These are phyloP conservation scores for Dothiorella sarmentorum DNA, from an alignment of 2,329 filamentous ascomycete genomes.

Conservation along the genomic window DNA sequence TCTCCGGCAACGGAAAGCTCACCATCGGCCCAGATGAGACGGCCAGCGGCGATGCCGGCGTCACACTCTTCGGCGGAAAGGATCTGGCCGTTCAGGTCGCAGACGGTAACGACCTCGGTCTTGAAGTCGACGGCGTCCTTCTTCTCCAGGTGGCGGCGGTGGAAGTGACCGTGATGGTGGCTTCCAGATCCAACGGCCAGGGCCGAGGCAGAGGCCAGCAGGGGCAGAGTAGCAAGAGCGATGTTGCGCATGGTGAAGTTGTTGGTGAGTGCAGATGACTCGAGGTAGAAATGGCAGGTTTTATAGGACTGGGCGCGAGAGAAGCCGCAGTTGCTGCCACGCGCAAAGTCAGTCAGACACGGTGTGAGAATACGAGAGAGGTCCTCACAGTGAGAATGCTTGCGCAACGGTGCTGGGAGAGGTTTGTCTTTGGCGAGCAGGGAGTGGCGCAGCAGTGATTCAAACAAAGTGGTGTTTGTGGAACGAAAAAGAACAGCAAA, in stretches of 20 bases:
- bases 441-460: constrained; percentile 10
- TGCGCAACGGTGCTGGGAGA: neutral
- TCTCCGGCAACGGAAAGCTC: constrained; percentile 42
- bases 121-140: constrained; percentile 48
- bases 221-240: constrained; percentile 8
- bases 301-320: neutral
- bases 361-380: neutral
- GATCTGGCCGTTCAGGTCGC: constrained; percentile 63
- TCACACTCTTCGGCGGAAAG: constrained; percentile 65
- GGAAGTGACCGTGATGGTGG: constrained; percentile 14
- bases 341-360: constrained; percentile 5
- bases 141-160: neutral
- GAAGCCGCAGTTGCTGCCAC: neutral
- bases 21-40: constrained; percentile 55
- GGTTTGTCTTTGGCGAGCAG: constrained; percentile 2
- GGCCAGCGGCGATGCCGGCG: constrained; percentile 67
- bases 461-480: neutral
- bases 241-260: constrained; percentile 10
- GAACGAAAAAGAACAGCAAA: neutral
- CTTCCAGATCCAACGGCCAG: constrained; percentile 10
- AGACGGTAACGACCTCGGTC: constrained; percentile 64
- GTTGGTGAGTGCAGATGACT: neutral
- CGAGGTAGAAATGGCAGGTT: neutral
- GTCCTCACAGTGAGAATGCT: constrained; percentile 4
- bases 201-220: constrained; percentile 10